These are phyloP conservation scores for Pythium brachiatum DNA, from an alignment of 352 stramenopile species.

Conservation along the genomic window DNA sequence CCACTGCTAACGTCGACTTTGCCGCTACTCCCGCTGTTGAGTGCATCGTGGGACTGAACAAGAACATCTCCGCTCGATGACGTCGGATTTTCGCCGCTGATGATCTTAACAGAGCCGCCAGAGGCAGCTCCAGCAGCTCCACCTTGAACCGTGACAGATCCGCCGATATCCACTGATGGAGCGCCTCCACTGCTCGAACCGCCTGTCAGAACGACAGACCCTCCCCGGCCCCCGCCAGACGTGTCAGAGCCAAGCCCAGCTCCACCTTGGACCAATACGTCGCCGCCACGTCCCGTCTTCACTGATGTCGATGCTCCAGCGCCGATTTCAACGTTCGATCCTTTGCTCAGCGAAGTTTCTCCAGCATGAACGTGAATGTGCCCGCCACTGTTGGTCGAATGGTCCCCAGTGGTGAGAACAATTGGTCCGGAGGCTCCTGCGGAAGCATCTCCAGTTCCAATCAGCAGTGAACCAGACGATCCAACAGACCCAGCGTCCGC, in stretches of 20 bases:
- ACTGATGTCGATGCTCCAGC: constrained; percentile 38
- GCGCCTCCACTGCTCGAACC: constrained; percentile 48
- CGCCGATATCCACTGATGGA: constrained; percentile 36
- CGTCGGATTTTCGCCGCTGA: constrained; percentile 40
- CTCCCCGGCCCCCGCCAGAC: constrained; percentile 39
- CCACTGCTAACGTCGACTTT: constrained; percentile 21
- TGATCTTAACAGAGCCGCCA: constrained; percentile 43
- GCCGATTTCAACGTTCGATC: constrained; percentile 35
- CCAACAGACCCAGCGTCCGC: constrained; percentile 36
- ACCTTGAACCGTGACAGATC: constrained; percentile 35
- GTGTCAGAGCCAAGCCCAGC: constrained; percentile 37
- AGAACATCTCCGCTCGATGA: constrained; percentile 49
- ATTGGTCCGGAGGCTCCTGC: constrained; percentile 40
- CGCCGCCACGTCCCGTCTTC: constrained; percentile 37
- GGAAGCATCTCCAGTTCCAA: constrained; percentile 42
- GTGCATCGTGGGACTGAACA: constrained; percentile 34
- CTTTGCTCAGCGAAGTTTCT: constrained; percentile 32
- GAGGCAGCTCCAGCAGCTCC: constrained; percentile 39
- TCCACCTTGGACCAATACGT: constrained; percentile 37
- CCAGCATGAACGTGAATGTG: constrained; percentile 43
- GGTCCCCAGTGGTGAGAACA: constrained; percentile 43
- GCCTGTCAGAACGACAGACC: constrained; percentile 37
- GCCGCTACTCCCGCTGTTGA: constrained; percentile 36
- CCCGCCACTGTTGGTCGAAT: constrained; percentile 30
- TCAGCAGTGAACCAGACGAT: constrained; percentile 34